Evolutionary conservation across 495 filamentous ascomycete species (phyloP).

Genomic region (Aspergillus sparsus): DNA sequence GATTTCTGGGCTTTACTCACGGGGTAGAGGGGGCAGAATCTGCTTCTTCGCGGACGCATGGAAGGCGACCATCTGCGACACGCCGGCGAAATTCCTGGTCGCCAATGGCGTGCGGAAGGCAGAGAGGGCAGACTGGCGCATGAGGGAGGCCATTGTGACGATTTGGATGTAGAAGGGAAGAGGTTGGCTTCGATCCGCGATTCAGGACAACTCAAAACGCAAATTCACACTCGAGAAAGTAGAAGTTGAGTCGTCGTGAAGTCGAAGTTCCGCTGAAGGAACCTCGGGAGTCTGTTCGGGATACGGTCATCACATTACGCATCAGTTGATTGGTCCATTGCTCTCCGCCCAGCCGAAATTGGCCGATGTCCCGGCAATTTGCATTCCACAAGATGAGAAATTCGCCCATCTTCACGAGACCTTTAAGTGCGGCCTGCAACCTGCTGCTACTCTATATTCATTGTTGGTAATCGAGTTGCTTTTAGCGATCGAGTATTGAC

Average conservation of each 20-base stretch:
- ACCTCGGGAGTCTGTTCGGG: constrained; percentile 50
- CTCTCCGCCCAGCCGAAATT: constrained; percentile 48
- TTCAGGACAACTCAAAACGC: constrained; percentile 14
- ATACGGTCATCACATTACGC: constrained; percentile 46
- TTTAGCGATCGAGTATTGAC: too few relatives aligned
- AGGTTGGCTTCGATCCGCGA: constrained; percentile 24
- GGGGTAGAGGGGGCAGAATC: constrained; percentile 69
- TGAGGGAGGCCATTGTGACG: constrained; percentile 45
- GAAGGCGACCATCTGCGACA: constrained; percentile 63
- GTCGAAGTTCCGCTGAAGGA: constrained; percentile 39
- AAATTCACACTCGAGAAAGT: constrained; percentile 3
- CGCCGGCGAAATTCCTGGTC: constrained; percentile 40
- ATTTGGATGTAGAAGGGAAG: constrained; percentile 17
- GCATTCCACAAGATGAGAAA: not conserved
- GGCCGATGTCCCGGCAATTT: constrained; percentile 39
- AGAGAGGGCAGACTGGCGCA: constrained; percentile 44
- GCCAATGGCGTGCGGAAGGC: constrained; percentile 41
- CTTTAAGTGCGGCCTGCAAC: too few relatives aligned
- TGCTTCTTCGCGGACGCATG: constrained; percentile 66
- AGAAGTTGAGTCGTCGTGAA: constrained; percentile 31
- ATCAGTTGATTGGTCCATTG: constrained; percentile 44
- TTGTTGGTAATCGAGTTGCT: not conserved
- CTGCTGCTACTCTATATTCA: not conserved
- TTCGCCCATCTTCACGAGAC: too few relatives aligned
- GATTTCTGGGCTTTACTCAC: constrained; percentile 48